Evolutionary conservation across 2,329 filamentous ascomycete genomes (phyloP), one percentile per base, ranked within the genome.

Genomic region (Aspergillus sp.): DNA sequence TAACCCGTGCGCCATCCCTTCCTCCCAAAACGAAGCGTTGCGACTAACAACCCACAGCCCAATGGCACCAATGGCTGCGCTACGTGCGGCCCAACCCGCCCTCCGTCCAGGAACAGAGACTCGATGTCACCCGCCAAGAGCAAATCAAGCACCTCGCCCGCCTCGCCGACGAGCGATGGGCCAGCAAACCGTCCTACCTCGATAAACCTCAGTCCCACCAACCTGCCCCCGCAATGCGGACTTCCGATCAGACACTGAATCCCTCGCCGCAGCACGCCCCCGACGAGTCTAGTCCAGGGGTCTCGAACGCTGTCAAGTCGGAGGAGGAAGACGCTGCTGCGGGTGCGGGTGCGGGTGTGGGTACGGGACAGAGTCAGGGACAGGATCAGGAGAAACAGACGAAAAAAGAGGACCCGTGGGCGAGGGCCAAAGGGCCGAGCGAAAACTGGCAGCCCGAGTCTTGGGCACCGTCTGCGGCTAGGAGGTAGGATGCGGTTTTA

Each of bases 11-110:
- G 59, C 52, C 13, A 14, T 40, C 12, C 8, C 24, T 16, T 25
- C 11, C 26, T 24, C 15, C 30, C 10, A 17, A 11, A 30, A n/a
- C 19, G 32, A 31, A 14, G 15, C 24, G 7, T 17, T n/a, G 29
- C 13, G 30, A 35, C 45, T 51, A 27, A 52, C 34, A n/a, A 4
- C n/a, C 24, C 33, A 20, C 51, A 75, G 71, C 75, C 32, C 72
- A 75, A 68, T 80, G 76, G 76, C 73, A 77, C 48, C 76, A 80
- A 60, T 80, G 76, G 76, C 70, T 80, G 15, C 73, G 76, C 46
- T 67, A 78, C 44, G 74, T 75, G 7, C 72, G 76, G 27, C 46
- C 58, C 32, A 60, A 71, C 11, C 61, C 76, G 2, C 76, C 76
- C 1, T 65, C 67, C 2, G 51, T 80, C 30, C 49, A 68, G 43